These are phyloP conservation scores for Medicago lupulina DNA, from an alignment of 306 rosid genomes.

Conservation along the genomic window DNA sequence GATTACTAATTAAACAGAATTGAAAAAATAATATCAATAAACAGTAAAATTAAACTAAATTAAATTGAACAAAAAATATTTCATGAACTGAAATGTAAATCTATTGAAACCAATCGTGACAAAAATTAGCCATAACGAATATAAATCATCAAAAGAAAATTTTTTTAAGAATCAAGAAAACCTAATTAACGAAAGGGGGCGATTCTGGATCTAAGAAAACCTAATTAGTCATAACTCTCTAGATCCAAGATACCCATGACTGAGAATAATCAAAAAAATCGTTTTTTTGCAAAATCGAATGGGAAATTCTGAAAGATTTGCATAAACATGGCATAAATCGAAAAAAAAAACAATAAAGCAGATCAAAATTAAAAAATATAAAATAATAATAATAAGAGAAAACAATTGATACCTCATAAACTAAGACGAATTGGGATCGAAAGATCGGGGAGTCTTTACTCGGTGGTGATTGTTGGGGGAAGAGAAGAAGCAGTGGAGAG, in stretches of 20 bases:
- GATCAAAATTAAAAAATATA: background rate
- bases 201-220: constrained; percentile 11
- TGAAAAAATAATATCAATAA: background rate
- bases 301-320: background rate
- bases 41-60: background rate
- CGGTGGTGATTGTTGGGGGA: constrained; percentile 37
- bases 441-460: constrained; percentile 61
- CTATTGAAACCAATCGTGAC: background rate
- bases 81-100: constrained; percentile 3
- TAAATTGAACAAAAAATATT: background rate
- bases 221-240: background rate
- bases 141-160: background rate
- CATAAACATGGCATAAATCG: constrained; percentile 18
- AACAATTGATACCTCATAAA: constrained; percentile 79
- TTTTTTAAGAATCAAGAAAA: constrained; percentile 1
- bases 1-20: background rate
- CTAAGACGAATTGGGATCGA: constrained; percentile 90
- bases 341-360: constrained; percentile 10
- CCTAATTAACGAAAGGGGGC: background rate
- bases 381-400: background rate
- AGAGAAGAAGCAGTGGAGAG: background rate
- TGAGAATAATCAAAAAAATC: background rate
- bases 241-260: constrained; percentile 31
- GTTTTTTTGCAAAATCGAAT: background rate
- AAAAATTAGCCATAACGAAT: too few relatives aligned